A percentile compares a stretch with the other conserved stretches of the same genome.
These are phyloP conservation scores for Alternaria sp. DNA, from an alignment of 2,329 filamentous ascomycete genomes.

Conservation along the genomic window DNA sequence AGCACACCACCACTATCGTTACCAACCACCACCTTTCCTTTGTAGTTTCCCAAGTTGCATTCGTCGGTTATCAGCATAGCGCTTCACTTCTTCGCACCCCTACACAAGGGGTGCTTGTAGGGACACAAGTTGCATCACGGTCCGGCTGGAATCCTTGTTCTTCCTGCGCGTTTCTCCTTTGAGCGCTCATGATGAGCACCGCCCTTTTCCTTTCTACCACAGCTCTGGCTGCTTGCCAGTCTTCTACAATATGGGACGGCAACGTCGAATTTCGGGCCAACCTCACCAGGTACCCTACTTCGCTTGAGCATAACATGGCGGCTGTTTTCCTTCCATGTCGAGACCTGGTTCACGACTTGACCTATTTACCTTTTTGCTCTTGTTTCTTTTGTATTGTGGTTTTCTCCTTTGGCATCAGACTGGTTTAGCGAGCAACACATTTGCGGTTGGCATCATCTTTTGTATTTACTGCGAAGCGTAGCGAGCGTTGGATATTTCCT, in stretches of 20 bases:
- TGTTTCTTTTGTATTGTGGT: constrained; percentile 19
- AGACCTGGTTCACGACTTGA: constrained; percentile 25
- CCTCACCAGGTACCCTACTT: constrained; percentile 19
- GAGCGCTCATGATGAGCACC: constrained; percentile 30
- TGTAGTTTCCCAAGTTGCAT: constrained; percentile 41
- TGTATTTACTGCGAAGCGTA: constrained; percentile 41
- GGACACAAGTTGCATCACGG: constrained; percentile 48
- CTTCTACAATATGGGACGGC: constrained; percentile 43
- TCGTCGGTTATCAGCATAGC: constrained; percentile 44
- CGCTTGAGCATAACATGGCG: constrained; percentile 43
- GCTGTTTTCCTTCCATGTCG: constrained; percentile 35
- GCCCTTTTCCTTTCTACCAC: constrained; percentile 35
- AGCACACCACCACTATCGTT: constrained; percentile 8
- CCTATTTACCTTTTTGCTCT: constrained; percentile 17
- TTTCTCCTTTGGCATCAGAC: constrained; percentile 19
- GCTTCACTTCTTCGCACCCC: constrained; percentile 41
- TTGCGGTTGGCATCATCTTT: constrained; percentile 36
- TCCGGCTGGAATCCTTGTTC: constrained; percentile 37
- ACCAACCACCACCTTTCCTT: constrained; percentile 29
- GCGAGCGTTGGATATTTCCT: constrained; percentile 44
- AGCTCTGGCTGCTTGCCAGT: constrained; percentile 29
- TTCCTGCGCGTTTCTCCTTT: constrained; percentile 22
- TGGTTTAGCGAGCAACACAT: constrained; percentile 40
- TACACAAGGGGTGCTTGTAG: constrained; percentile 32
- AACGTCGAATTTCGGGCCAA: constrained; percentile 40